Evolutionary conservation across 2,329 filamentous ascomycete genomes (phyloP).

Genomic region (Pseudogymnoascus sp.): DNA sequence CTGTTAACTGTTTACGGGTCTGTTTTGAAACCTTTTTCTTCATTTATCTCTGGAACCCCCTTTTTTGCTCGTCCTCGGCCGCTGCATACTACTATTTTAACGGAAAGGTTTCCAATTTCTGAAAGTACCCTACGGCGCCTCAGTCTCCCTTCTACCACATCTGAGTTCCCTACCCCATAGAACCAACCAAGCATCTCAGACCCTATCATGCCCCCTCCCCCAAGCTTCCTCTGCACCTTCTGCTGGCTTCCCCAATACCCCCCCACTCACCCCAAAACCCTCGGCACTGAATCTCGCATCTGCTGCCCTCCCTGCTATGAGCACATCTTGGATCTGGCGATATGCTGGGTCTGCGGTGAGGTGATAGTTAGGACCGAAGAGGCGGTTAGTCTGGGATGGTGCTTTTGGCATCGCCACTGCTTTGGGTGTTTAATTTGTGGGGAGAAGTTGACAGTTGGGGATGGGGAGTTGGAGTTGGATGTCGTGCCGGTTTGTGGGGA

Average conservation of each 20-base stretch:
- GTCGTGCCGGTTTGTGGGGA: slow-evolving; percentile 44
- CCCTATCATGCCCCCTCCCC: neutral
- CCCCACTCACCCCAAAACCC: slow-evolving; percentile 31
- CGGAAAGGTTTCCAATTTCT: neutral
- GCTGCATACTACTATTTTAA: neutral
- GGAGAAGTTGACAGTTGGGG: slow-evolving; percentile 9
- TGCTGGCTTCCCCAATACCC: slow-evolving; percentile 40
- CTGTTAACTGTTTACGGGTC: neutral
- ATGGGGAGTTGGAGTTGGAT: slow-evolving; percentile 34
- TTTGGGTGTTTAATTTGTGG: slow-evolving; percentile 50
- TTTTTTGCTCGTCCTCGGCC: neutral
- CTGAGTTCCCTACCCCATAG: no score
- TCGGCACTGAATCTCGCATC: slow-evolving; percentile 43
- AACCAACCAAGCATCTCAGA: neutral
- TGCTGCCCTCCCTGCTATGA: slow-evolving; percentile 43
- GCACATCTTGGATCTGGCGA: slow-evolving; percentile 45
- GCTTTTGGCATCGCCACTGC: slow-evolving; percentile 52
- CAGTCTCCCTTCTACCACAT: no score
- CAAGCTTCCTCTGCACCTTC: slow-evolving; percentile 48
- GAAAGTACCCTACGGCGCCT: neutral
- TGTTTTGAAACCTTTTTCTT: no score
- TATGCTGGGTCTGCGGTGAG: slow-evolving; percentile 54
- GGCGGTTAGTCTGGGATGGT: slow-evolving; percentile 53
- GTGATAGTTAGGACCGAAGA: slow-evolving; percentile 47
- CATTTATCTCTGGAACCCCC: neutral